Base-by-base conservation (phyloP, 495 filamentous ascomycete genomes). In the Amniculicola lignicola region DNA sequence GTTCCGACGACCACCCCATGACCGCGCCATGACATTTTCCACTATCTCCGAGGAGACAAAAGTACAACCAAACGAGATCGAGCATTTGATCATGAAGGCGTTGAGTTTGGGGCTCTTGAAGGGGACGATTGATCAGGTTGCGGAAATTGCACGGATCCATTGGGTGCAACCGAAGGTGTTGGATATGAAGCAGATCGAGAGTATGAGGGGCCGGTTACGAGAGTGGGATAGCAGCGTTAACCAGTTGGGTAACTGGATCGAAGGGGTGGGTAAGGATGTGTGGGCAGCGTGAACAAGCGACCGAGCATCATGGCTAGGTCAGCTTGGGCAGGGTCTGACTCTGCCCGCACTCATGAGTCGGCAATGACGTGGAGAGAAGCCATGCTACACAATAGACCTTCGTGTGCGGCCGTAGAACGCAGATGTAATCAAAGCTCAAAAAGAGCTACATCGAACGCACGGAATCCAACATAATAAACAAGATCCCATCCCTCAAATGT, bases 81-180 rank as follows among this genome's bases (percentile, higher is more conserved):
- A 99, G 78, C 92, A 96, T 66, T 73, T 99, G 46, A 85, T 99
- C 65, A 99, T 99, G 93, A 96, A 95, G 80, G 94, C 93, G 41
- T 73, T 99, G 63, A 95, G 90, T 61, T 71, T 97, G 64, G 94
- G 91, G 0, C 77, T 99, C 62, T 76, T 99, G 57, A 80, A 83
- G 62, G 93, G 93, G 2, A 92, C 85, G 36, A 99, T 99, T 59
- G 93, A 99, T 72, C 90, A 99, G 75, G 93, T 97, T 23, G 90
- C 86, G 43, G 83, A 90, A 75, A 80, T 97, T 45, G 93, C 93
- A 22, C 80, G 91, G 68, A 96, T 99, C 74, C 89, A 89, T 67
- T 99, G 93, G 93, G 93, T 99, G 35, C 93, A 99, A 78, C 94
- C 93, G 11, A 96, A 96, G 78, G 88, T 96, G 42, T 71, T 98